These are phyloP conservation scores for Decorospora gaudefroyi DNA, from an alignment of 2,329 filamentous ascomycete genomes.

Conservation along the genomic window DNA sequence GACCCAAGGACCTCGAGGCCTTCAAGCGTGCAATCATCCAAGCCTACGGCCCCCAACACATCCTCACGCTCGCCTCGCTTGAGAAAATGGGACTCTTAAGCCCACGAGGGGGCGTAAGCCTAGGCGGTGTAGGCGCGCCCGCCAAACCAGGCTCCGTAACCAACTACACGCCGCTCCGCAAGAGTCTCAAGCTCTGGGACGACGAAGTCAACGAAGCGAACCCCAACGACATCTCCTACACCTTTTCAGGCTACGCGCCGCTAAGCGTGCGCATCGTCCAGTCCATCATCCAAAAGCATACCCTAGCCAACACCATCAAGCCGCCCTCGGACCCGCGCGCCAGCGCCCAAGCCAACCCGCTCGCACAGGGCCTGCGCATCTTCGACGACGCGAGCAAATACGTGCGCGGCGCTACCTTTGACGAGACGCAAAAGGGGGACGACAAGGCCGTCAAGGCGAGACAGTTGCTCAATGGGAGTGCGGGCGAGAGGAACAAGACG, in stretches of 20 bases:
- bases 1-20: constrained; percentile 82
- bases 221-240: constrained; percentile 94
- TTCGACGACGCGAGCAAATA: constrained; percentile 93
- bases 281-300: constrained; percentile 88
- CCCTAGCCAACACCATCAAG: constrained; percentile 66
- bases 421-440: constrained; percentile 87
- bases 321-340: constrained; percentile 48
- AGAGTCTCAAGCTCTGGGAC: constrained; percentile 83
- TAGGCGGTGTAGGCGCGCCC: constrained; percentile 53
- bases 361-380: constrained; percentile 82
- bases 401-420: constrained; percentile 85
- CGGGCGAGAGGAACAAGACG: constrained; percentile 65
- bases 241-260: constrained; percentile 96
- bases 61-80: constrained; percentile 83
- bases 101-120: constrained; percentile 53
- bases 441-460: constrained; percentile 90
- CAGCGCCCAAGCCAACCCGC: constrained; percentile 55
- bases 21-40: constrained; percentile 88
- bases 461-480: constrained; percentile 74
- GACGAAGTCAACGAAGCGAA: constrained; percentile 96
- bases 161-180: constrained; percentile 87
- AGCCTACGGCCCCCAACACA: constrained; percentile 92
- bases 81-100: constrained; percentile 89
- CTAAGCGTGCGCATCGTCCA: constrained; percentile 90
- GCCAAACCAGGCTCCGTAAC: constrained; percentile 57